Base-by-base conservation (phyloP, 345 rosid species). In the Gossypioides kirkii region DNA sequence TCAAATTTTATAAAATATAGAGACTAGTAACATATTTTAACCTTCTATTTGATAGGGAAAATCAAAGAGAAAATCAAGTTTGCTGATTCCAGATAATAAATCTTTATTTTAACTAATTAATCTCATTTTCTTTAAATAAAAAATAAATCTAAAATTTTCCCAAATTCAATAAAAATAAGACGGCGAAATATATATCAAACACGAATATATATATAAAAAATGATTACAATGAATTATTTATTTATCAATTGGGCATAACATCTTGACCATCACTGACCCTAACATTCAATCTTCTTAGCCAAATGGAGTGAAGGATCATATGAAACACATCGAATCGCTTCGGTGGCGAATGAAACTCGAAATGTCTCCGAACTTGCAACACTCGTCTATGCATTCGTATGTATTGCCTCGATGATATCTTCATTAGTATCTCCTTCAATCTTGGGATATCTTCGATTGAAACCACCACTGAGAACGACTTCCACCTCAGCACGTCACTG, bases 291-390 rank as follows among this genome's bases (percentile, higher is more conserved):
- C 97, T 84, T 79, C 98, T 79, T 0, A 89, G 89, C 97, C 98
- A 94, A 71, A 91, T 76, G 0, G 98, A 94, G 78, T 94, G 98
- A 61, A 94, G 92, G 68, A 94, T 94, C 98, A 94, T 91, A 70
- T 91, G 98, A 69, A 88, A 94, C 41, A 94, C 97, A 74, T 94
- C 98, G 58, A 82, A 91, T 69, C 97, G 80, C 79, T 86, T 82
- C 0, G 97, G 91, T 23, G 96, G 97, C 2, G 76, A 49, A 73
- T 87, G 82, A 47, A 91, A 87, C 78, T 85, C 93, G 63, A 94
- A 94, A 73, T 94, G 75, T 7, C 75, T 60, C 36, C 68, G 46
- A 5, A 72, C 69, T 26, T 47, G 68, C 26, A 25, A 11, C 25
- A 87, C 94, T 70, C 96, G 90, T 80, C 94, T 85, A 73, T 94